Evolutionary conservation across 352 stramenopile species (phyloP).

Genomic region (Globisporangium nunn): DNA sequence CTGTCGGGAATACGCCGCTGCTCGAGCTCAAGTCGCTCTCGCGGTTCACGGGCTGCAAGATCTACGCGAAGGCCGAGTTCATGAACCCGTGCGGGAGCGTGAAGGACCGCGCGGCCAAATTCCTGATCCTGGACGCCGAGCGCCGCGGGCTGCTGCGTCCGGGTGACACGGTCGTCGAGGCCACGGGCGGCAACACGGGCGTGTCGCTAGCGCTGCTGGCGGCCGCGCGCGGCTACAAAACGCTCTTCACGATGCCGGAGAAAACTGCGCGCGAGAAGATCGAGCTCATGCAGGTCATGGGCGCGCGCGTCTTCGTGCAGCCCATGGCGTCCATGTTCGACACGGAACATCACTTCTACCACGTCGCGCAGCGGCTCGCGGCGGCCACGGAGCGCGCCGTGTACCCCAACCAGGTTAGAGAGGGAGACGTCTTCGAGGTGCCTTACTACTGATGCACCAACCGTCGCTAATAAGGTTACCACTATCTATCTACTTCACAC

Average conservation of each 20-base stretch:
- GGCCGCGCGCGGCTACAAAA: constrained; percentile 79
- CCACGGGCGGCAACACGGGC: constrained; percentile 90
- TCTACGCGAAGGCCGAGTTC: constrained; percentile 79
- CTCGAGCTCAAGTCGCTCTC: constrained; percentile 64
- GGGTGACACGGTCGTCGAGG: constrained; percentile 61
- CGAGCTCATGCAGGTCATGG: constrained; percentile 75
- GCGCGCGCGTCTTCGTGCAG: constrained; percentile 54
- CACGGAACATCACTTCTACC: constrained; percentile 70
- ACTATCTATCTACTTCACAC: too few relatives aligned
- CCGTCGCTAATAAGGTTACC: too few relatives aligned
- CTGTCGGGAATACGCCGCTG: constrained; percentile 72
- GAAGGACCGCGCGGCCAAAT: constrained; percentile 92
- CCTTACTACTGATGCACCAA: too few relatives aligned
- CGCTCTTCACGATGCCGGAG: constrained; percentile 65
- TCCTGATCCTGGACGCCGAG: constrained; percentile 91
- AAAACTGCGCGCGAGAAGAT: constrained; percentile 71
- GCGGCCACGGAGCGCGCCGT: constrained; percentile 26
- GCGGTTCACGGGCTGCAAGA: constrained; percentile 61
- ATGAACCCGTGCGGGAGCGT: constrained; percentile 91
- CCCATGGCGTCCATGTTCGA: constrained; percentile 57
- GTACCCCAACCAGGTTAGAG: constrained; percentile 41
- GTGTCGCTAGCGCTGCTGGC: constrained; percentile 88
- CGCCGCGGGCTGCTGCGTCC: constrained; percentile 70
- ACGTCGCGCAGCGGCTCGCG: constrained; percentile 52
- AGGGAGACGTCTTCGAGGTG: too few relatives aligned